These are phyloP conservation scores for Nyssa sinensis DNA, from an alignment of 148 eudicot species.

Conservation along the genomic window DNA sequence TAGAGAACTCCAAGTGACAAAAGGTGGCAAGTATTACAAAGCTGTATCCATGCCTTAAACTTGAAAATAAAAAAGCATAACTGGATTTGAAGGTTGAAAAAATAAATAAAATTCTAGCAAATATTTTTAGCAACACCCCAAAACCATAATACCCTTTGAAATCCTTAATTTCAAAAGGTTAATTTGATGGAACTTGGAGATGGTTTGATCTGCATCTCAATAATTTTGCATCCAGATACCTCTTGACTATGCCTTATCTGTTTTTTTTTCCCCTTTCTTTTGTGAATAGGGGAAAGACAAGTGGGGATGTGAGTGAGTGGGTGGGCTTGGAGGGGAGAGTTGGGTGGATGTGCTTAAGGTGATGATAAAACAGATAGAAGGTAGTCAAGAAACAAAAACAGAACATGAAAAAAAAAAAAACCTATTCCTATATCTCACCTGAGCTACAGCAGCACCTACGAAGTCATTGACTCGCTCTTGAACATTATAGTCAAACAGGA, in stretches of 20 bases:
- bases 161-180: neutral
- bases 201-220: neutral
- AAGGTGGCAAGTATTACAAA: neutral
- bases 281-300: neutral
- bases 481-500: constrained; percentile 71
- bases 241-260: neutral
- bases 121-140: neutral
- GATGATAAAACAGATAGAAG: neutral
- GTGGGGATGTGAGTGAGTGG: no score
- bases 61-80: neutral
- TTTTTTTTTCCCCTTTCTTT: neutral
- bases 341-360: neutral
- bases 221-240: neutral
- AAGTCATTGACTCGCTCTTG: constrained; percentile 72
- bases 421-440: constrained; percentile 35
- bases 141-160: neutral
- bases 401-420: neutral
- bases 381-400: neutral
- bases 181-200: neutral
- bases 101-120: neutral
- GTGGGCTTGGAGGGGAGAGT: neutral
- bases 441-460: constrained; percentile 72
- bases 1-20: neutral
- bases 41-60: neutral
- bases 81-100: neutral